phyloP scores from a whole-genome alignment of 805 yeast species.

The Sporopachydermia lactativora region DNA sequence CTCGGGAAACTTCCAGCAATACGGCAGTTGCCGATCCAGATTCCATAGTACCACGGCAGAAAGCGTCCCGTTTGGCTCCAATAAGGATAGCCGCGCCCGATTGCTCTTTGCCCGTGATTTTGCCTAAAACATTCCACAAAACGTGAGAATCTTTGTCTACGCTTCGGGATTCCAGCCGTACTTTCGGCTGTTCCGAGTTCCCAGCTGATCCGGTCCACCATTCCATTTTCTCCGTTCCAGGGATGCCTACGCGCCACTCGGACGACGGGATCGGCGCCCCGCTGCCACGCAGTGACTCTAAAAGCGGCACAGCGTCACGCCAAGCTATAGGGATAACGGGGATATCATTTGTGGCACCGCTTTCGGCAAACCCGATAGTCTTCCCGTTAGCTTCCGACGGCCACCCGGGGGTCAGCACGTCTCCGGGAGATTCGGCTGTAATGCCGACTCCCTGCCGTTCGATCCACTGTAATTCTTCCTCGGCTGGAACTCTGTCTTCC shows the following conservation, averaged over 20 bases:
- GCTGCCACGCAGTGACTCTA: conserved; percentile 21
- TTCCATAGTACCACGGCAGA: conserved; percentile 58
- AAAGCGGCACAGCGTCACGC: conserved; percentile 43
- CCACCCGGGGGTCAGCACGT: conserved; percentile 71
- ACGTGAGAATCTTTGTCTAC: conserved; percentile 40
- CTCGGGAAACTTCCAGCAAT: conserved; percentile 53
- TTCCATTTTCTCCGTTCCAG: conserved; percentile 17
- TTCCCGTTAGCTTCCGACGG: conserved; percentile 28
- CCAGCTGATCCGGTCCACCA: conserved; percentile 30
- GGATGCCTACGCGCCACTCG: conserved; percentile 22
- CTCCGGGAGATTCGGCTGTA: conserved; percentile 57
- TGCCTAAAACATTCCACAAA: conserved; percentile 68
- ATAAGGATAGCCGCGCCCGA: conserved; percentile 55
- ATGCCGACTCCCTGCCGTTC: conserved; percentile 37
- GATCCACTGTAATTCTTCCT: conserved; percentile 19
- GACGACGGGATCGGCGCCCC: conserved; percentile 22
- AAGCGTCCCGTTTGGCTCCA: conserved; percentile 74
- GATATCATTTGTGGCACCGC: conserved; percentile 46
- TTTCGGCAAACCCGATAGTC: conserved; percentile 29
- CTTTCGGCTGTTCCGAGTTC: conserved; percentile 12
- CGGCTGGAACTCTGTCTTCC: conserved; percentile 10
- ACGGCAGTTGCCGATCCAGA: conserved; percentile 67
- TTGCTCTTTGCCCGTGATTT: conserved; percentile 72
- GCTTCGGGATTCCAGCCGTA: conserved; percentile 25
- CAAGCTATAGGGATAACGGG: conserved; percentile 71